phyloP scores from a whole-genome alignment of 1,139 yeast genomes.

The Kodamaea derodonti region DNA sequence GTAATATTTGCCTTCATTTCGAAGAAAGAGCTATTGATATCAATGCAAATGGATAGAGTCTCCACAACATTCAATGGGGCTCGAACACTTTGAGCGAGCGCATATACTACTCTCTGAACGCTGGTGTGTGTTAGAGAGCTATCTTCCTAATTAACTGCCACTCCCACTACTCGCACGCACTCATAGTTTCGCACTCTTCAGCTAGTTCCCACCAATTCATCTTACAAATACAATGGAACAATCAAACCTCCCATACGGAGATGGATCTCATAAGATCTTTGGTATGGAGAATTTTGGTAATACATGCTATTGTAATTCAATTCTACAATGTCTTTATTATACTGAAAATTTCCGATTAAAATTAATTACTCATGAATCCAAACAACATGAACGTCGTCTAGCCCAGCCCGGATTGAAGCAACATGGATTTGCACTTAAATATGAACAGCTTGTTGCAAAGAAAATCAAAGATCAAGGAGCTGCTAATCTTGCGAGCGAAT shows the following conservation, averaged over 20 bases:
- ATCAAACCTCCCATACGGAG: constrained; percentile 44
- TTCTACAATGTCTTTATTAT: constrained; percentile 81
- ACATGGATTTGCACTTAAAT: constrained; percentile 45
- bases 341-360: constrained; percentile 64
- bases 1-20: too few species aligned
- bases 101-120: too few species aligned
- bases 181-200: too few species aligned
- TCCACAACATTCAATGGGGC: too few species aligned
- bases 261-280: constrained; percentile 69
- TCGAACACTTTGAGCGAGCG: too few species aligned
- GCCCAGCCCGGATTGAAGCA: constrained; percentile 41
- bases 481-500: constrained; percentile 3
- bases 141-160: too few species aligned
- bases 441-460: constrained; percentile 39
- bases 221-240: too few species aligned
- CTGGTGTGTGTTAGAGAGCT: too few species aligned
- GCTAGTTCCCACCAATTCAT: too few species aligned
- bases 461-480: constrained; percentile 33
- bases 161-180: too few species aligned
- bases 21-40: too few species aligned
- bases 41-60: too few species aligned
- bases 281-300: constrained; percentile 96
- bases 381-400: constrained; percentile 36
- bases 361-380: constrained; percentile 35
- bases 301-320: constrained; percentile 92